Base-by-base conservation (phyloP, 2,329 filamentous ascomycete species). In the Helotiales sp. region DNA sequence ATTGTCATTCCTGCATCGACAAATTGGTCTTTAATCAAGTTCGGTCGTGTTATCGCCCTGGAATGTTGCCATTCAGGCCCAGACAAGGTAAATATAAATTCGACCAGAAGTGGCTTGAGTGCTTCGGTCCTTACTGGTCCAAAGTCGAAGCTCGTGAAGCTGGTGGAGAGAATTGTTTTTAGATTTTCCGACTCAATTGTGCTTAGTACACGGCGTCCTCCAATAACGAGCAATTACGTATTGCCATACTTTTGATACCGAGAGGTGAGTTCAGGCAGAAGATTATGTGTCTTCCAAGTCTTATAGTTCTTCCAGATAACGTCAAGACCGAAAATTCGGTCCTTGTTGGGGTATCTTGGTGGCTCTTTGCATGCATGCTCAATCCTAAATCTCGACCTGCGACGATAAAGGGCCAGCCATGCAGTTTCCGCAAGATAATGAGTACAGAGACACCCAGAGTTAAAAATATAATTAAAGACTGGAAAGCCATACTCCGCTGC, bases 261-360 rank as follows among this genome's bases (percentile, higher is more conserved):
- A 10, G 31, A 34, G 3, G 31, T 5, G 31, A 34, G 31, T 12
- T 34, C 31, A 12, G 31, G 31, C n/a, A 34, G 31, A 10, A 34
- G 10, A 12, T 12, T 34, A 15, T 12, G 12, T 5, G 4, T 34
- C 31, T 34, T 34, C 31, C 31, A 34, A 0, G 87, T 84, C 12
- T 84, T 80, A 7, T 47, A 47, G 10, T 25, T 47, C 8, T 24
- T 29, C 19, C 19, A 29, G 8, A 9, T 15, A 27, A 27, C n/a
- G 10, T 47, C 42, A 9, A 47, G 42, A 15, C 42, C 42, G 22
- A 47, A 47, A 24, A 47, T 47, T 24, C 19, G 42, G 27, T 47
- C 42, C n/a, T 47, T 47, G 42, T 47, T 47, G 17, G 19, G 42
- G 27, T n/a, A 47, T 27, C 27, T 47, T 24, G 42, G 10, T 27